These are phyloP conservation scores for Nakazawaea molendinolei DNA, from an alignment of 805 yeast genomes.

Conservation along the genomic window DNA sequence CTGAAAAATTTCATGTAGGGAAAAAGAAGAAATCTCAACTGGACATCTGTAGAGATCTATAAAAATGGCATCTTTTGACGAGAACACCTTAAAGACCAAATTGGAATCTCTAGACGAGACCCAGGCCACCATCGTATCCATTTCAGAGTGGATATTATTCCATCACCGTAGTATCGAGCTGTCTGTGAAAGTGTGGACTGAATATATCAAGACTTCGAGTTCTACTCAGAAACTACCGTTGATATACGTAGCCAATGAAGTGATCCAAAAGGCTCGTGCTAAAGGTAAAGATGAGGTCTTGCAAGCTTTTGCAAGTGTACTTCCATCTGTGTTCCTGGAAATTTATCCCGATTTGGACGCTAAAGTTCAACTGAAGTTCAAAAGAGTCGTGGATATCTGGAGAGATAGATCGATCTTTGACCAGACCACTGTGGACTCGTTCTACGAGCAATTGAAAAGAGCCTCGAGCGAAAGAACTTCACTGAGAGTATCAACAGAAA, in stretches of 20 bases:
- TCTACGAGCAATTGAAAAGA: constrained; percentile 12
- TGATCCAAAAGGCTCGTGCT: constrained; percentile 71
- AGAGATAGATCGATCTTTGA: constrained; percentile 43
- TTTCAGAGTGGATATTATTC: constrained; percentile 39
- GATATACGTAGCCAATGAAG: constrained; percentile 72
- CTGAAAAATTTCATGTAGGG: too few species aligned
- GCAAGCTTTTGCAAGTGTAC: constrained; percentile 44
- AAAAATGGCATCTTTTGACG: too few species aligned
- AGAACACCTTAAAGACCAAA: constrained; percentile 28
- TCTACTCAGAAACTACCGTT: constrained; percentile 39
- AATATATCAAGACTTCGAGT: constrained; percentile 16
- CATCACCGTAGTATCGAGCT: constrained; percentile 34
- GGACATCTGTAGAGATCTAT: too few species aligned
- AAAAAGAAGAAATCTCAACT: too few species aligned
- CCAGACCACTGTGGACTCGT: constrained; percentile 14
- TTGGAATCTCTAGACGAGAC: constrained; percentile 34
- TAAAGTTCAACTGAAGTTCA: constrained; percentile 32
- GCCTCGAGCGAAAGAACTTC: neutral
- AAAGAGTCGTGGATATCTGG: constrained; percentile 52
- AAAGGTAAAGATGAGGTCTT: constrained; percentile 54
- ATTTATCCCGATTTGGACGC: constrained; percentile 27
- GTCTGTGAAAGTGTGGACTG: constrained; percentile 30
- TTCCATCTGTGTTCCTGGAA: constrained; percentile 34
- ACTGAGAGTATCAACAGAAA: too few species aligned
- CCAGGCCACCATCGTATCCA: constrained; percentile 38